Evolutionary conservation across 495 filamentous ascomycete genomes (phyloP).

Genomic region (Tirmania nivea): DNA sequence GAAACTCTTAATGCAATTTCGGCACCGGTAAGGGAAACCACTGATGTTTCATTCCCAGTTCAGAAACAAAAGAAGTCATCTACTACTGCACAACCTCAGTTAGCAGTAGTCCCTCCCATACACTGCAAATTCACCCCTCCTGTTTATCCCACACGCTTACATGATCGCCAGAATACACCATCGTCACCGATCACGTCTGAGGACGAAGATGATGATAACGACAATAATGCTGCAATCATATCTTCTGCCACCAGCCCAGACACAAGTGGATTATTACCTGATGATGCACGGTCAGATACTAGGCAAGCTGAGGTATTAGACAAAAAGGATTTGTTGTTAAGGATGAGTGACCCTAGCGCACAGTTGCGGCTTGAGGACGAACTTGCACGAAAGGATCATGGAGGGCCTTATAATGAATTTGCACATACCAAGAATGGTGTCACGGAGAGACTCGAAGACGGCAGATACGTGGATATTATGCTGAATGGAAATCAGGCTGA

Average conservation of each 20-base stretch:
- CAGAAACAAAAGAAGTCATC: background rate
- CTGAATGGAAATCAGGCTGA: background rate
- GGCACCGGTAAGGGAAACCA: background rate
- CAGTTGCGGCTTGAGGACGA: slow-evolving; percentile 17
- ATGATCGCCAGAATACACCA: slow-evolving; percentile 4
- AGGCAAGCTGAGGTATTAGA: background rate
- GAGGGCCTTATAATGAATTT: background rate
- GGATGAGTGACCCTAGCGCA: slow-evolving; percentile 12
- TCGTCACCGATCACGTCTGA: slow-evolving; percentile 17
- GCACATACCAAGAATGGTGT: too few species aligned
- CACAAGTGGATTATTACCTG: slow-evolving; percentile 6
- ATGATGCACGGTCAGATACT: slow-evolving; percentile 3
- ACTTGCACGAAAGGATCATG: slow-evolving; percentile 2
- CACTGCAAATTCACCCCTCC: slow-evolving; percentile 3
- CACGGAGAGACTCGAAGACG: too few species aligned
- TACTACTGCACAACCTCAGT: background rate
- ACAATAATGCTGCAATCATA: slow-evolving; percentile 8
- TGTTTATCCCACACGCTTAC: slow-evolving; percentile 9
- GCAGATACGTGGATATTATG: too few species aligned
- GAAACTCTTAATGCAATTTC: background rate
- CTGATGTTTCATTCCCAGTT: background rate
- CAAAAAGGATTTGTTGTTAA: background rate
- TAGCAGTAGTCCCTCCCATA: slow-evolving; percentile 1
- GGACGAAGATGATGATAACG: slow-evolving; percentile 9
- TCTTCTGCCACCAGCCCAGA: slow-evolving; percentile 20